Evolutionary conservation across 2,329 filamentous ascomycete species (phyloP), one percentile per base, ranked within the genome.

Genomic region (Allantophomopsis cytisporea): DNA sequence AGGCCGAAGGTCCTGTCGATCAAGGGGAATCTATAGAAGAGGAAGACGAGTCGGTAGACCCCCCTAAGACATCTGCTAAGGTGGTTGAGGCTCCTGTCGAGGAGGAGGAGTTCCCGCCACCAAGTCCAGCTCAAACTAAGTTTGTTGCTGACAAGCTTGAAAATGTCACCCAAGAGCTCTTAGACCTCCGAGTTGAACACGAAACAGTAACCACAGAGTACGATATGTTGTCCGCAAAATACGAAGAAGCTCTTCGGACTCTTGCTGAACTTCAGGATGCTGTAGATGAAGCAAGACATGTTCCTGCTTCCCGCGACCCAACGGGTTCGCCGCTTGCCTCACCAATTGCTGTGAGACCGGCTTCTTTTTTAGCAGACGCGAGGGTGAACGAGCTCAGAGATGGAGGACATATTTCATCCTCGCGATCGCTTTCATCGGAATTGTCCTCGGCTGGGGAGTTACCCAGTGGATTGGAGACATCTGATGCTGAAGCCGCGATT

Each of bases 101-200:
- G 21, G 14, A 42, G 8, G 45, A 47, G 34, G 28, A 47, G 8
- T 50, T 53, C 37, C 37, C 44, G 1, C 65, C 73, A 11, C 72
- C 74, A 45, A 91, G 76, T 54, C 79, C 83, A 12, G 83, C 84
- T 0, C 88, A 95, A 57, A 80, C 77, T 35, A 83, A 80, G 47
- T 87, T 87, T 51, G 83, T 95, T 39, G 82, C 83, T 6, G 89
- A 96, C 56, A 95, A 96, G 62, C 73, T 96, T 12, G 89, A 96
- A 53, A 80, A 71, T 31, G 82, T 96, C 32, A 91, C 83, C 0
- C 86, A 94, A 56, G 91, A 98, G 60, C 77, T 98, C 2, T 74
- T 94, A 41, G 85, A 91, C 50, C 73, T 98, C 38, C 82, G 84
- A 13, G 80, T 93, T 32, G 87, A 95, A 59, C 91, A 98, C 51